Evolutionary conservation across 2,329 filamentous ascomycete species (phyloP), one percentile per base, ranked within the genome.

Genomic region (Penicillium sp.): DNA sequence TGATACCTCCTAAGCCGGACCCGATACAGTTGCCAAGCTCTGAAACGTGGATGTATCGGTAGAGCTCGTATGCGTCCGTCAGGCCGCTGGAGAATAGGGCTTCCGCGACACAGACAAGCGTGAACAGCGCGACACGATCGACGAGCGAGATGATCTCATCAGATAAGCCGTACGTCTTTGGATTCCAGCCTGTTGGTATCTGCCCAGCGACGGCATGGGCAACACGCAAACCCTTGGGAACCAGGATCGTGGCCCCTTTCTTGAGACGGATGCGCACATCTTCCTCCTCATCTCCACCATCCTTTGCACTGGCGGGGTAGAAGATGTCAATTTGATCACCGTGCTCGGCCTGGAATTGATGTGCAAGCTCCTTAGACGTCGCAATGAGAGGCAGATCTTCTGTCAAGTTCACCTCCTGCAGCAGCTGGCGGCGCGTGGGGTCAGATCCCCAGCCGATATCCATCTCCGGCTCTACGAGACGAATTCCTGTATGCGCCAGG

Each of bases 11-110:
- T 83, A 97, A 96, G 82, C 94, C 94, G 28, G 94, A 97, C 78
- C 94, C 94, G 66, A 98, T 87, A 75, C 93, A 97, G 84, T 98
- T 98, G 76, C 94, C 94, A 52, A 98, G 89, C 74, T 98, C 91
- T 2, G 94, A 97, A 62, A 98, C 88, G 77, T 98, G 94, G 64
- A 98, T 93, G 73, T 98, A 97, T 82, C 97, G 92, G 86, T 98
- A 98, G 80, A 98, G 97, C 80, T 98, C 95, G 75, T 97, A 98
- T 13, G 94, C 94, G 75, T 98, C 94, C 14, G 93, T 97, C 75
- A 98, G 93, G 86, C 94, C 94, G 63, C 91, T 89, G 26, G 91
- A 89, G 54, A 98, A 83, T 0, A 98, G 87, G 3, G 52, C 52
- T 28, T 54, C 35, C 7, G 16, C 14, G 3, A 16, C 16, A 14